These are phyloP conservation scores for Aaosphaeria pasadenensis DNA, from an alignment of 2,329 filamentous ascomycete genomes.

Conservation along the genomic window DNA sequence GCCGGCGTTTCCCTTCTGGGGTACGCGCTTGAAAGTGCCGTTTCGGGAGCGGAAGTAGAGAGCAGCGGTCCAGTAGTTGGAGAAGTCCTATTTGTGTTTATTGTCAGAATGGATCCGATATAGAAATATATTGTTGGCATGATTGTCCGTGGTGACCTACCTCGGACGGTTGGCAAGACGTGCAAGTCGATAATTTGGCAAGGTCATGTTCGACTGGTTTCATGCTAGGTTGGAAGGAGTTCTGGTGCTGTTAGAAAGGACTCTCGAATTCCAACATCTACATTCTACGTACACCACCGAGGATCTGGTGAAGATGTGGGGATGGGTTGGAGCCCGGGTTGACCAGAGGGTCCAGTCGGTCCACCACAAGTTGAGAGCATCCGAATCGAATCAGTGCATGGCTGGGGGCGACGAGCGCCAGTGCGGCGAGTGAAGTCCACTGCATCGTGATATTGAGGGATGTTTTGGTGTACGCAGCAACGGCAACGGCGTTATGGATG, in stretches of 20 bases:
- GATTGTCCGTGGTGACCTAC: neutral
- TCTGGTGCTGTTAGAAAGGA: conserved; percentile 5
- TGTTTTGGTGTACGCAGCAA: neutral
- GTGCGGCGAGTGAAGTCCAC: conserved; percentile 8
- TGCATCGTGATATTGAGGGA: conserved; percentile 9
- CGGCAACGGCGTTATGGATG: neutral
- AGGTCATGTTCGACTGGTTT: conserved; percentile 11
- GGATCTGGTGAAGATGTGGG: conserved; percentile 24
- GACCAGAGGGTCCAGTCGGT: conserved; percentile 25
- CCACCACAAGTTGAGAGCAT: conserved; percentile 24
- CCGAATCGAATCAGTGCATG: conserved; percentile 23
- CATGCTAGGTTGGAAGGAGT: conserved; percentile 22
- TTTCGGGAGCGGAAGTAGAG: conserved; percentile 22
- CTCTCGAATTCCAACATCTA: neutral
- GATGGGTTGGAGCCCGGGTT: conserved; percentile 18
- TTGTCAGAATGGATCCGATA: neutral
- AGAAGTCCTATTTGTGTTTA: conserved; percentile 4
- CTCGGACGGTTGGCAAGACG: conserved; percentile 19
- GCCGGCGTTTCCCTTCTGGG: conserved; percentile 18
- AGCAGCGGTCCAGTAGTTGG: conserved; percentile 26
- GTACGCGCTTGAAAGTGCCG: conserved; percentile 23
- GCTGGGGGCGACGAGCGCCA: conserved; percentile 16
- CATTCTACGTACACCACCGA: conserved; percentile 13
- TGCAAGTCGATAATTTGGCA: conserved; percentile 20
- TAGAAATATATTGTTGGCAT: neutral